These are phyloP conservation scores for Wickerhamiella australiensis DNA, from an alignment of 805 yeast species.

Conservation along the genomic window DNA sequence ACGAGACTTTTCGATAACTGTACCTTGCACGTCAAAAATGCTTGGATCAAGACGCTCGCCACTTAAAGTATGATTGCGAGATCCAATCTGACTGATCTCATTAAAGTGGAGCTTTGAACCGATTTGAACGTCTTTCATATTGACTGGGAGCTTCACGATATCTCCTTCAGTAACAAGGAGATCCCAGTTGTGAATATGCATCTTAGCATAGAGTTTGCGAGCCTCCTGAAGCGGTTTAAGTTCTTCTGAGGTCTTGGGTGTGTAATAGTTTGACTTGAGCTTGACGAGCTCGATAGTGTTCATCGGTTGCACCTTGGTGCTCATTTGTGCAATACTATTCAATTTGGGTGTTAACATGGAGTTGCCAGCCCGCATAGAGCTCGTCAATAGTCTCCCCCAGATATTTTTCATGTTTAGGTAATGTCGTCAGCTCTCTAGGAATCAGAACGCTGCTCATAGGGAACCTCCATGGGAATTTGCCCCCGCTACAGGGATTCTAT, in stretches of 20 bases:
- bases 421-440: not conserved
- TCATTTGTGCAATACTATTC: not conserved
- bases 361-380: not conserved
- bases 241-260: constrained; percentile 28
- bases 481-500: too few species aligned
- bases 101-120: constrained; percentile 72
- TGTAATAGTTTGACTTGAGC: constrained; percentile 20
- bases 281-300: constrained; percentile 19
- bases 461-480: too few species aligned
- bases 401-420: constrained; percentile 9
- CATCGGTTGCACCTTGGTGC: constrained; percentile 2
- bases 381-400: not conserved
- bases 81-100: constrained; percentile 72
- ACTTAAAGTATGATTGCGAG: constrained; percentile 63
- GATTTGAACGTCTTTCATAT: constrained; percentile 59
- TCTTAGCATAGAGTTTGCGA: constrained; percentile 63
- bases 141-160: constrained; percentile 63
- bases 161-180: constrained; percentile 90
- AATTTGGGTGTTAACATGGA: not conserved
- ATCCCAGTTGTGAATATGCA: constrained; percentile 71
- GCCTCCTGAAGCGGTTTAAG: constrained; percentile 54
- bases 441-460: too few species aligned
- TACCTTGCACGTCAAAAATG: constrained; percentile 53
- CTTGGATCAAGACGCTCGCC: constrained; percentile 40
- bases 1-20: constrained; percentile 76